phyloP scores from a whole-genome alignment of 352 stramenopile genomes.

The Globisporangium sylvaticum region DNA sequence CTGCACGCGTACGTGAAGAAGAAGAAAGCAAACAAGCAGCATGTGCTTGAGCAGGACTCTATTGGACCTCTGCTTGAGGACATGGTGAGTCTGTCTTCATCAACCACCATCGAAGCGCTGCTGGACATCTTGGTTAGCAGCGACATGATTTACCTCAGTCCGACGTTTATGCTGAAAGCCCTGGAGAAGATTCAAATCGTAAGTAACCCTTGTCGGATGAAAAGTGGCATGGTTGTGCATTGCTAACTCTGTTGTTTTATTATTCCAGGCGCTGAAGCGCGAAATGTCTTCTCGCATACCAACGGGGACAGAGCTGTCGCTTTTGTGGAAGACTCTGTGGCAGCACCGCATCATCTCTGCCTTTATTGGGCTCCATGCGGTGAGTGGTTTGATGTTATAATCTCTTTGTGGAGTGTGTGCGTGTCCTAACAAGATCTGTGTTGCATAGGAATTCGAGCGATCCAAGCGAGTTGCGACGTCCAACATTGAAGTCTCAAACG shows the following conservation, averaged over 20 bases:
- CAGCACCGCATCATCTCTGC: conserved; percentile 57
- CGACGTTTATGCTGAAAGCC: conserved; percentile 55
- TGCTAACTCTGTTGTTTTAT: not conserved
- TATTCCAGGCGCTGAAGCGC: conserved; percentile 41
- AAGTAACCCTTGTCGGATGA: conserved; percentile 9
- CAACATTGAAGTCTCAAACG: conserved; percentile 18
- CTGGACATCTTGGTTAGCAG: conserved; percentile 60
- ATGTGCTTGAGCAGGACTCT: conserved; percentile 48
- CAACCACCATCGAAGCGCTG: conserved; percentile 64
- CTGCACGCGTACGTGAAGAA: conserved; percentile 75
- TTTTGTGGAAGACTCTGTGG: conserved; percentile 69
- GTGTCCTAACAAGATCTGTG: not conserved
- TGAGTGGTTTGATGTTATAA: conserved; percentile 19
- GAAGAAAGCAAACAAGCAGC: conserved; percentile 30
- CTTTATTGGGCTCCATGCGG: conserved; percentile 53
- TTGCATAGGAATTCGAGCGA: conserved; percentile 22
- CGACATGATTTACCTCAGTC: conserved; percentile 55
- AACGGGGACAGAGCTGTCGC: conserved; percentile 50
- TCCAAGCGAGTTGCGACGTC: conserved; percentile 14
- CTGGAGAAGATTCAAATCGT: conserved; percentile 64
- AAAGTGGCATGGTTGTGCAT: not conserved
- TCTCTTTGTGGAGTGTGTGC: not conserved
- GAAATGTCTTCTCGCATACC: conserved; percentile 55
- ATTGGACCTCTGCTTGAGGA: conserved; percentile 56
- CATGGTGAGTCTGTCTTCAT: conserved; percentile 57